Base-by-base conservation (phyloP, 192 early-diverging fungal genomes). In the Coemansia sp. region DNA sequence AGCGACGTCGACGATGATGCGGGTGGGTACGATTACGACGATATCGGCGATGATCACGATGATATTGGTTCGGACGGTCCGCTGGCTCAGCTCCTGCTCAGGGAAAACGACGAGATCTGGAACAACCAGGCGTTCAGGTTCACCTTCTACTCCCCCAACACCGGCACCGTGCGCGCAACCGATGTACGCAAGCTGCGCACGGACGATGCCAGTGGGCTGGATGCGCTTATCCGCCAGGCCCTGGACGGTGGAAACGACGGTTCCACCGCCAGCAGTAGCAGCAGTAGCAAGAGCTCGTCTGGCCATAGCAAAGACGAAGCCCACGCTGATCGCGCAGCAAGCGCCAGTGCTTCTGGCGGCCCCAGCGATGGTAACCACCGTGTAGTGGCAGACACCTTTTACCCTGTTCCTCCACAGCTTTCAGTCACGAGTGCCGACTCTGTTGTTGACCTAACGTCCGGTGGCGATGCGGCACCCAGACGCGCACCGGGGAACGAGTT, bases 61-160 rank as follows among this genome's bases (percentile, higher is more conserved):
- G 32, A 32, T 2, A 32, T 32, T 32, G 32, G 32, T 37, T 21
- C 15, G 11, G 66, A 70, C 38, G 79, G 79, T 0, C 75, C 79
- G 65, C 60, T 82, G 71, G 65, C 79, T 15, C 71, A 82, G 68
- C 53, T 78, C 60, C 70, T 77, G 57, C 43, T 78, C 45, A 64
- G 52, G 18, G 79, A 82, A 54, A 75, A 83, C 49, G 75, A 77
- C 59, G 75, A 77, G 66, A 83, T 77, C 21, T 85, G 79, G 74
- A 77, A 75, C 67, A 74, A 85, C 64, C 32, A 57, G 32, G 59
- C 57, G 4, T 86, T 79, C 66, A 77, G 91, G 39, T 92, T 86
- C 65, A 89, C 86, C 3, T 89, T 89, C 59, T 92, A 90, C 71
- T 88, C 87, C 56, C 85, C 86, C 1, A 77, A 71, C 13, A 86